Conservation (phyloP, 2,329 filamentous ascomycete species). For the Apiospora pterosperma region DNA sequence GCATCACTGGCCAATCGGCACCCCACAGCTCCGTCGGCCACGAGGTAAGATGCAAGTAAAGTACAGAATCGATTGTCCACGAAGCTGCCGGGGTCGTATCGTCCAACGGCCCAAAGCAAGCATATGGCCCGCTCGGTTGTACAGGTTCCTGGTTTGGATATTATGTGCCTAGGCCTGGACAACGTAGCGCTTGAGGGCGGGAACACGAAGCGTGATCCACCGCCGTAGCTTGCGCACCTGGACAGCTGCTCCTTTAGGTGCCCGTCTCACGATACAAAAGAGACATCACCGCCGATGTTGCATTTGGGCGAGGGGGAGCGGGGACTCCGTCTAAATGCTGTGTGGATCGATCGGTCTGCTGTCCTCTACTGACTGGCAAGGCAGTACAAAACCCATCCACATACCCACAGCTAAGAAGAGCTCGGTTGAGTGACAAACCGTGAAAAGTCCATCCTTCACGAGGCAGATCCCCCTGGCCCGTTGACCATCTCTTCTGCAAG, state of each 20-base stretch:
- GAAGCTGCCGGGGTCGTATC: not conserved
- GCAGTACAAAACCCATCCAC: not conserved
- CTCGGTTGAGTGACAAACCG: not conserved
- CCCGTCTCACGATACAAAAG: not conserved
- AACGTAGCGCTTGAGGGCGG: not conserved
- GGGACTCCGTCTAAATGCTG: not conserved
- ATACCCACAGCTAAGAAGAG: not conserved
- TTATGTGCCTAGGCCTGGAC: not conserved
- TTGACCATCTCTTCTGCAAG: not conserved
- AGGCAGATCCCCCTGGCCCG: not conserved
- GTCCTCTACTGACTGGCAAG: not conserved
- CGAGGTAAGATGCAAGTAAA: not conserved
- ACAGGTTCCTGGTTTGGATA: not conserved
- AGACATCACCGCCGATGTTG: conserved; percentile 15
- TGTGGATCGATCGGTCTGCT: not conserved
- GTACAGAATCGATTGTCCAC: not conserved
- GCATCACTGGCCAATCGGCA: not conserved
- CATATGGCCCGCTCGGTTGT: not conserved
- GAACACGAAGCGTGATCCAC: conserved; percentile 6
- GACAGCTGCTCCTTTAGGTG: conserved; percentile 4
- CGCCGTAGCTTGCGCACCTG: conserved; percentile 8
- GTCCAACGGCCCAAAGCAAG: not conserved
- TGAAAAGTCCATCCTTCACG: not conserved
- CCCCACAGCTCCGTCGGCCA: not conserved
- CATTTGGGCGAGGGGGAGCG: conserved; percentile 11